Conservation (phyloP, 2,329 filamentous ascomycete species). For the Ascochyta lentis region DNA sequence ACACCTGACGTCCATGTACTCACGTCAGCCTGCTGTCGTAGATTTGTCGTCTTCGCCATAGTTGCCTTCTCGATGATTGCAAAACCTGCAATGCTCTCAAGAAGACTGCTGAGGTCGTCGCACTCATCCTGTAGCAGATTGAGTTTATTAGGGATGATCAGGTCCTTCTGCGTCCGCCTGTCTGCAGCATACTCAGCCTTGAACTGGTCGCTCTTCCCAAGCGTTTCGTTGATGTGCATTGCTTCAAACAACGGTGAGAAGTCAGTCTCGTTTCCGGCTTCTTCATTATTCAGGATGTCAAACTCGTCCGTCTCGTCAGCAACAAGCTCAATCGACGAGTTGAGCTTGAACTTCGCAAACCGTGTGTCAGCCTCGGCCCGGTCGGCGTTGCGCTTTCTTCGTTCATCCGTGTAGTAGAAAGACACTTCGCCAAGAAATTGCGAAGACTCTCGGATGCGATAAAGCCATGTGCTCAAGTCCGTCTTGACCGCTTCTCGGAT, state of each 20-base stretch:
- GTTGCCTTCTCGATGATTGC: conserved; percentile 96
- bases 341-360: conserved; percentile 84
- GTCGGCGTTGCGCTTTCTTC: conserved; percentile 82
- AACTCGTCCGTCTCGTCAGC: conserved; percentile 96
- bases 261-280: conserved; percentile 81
- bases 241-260: conserved; percentile 95
- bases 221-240: conserved; percentile 92
- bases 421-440: conserved; percentile 96
- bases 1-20: conserved; percentile 31
- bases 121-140: conserved; percentile 83
- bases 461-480: conserved; percentile 96
- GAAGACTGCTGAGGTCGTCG: conserved; percentile 81
- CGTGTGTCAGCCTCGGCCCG: conserved; percentile 78
- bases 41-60: conserved; percentile 81
- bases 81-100: conserved; percentile 95
- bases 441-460: conserved; percentile 90
- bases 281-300: conserved; percentile 90
- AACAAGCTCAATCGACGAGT: conserved; percentile 93
- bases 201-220: conserved; percentile 92
- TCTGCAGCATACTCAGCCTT: conserved; percentile 90
- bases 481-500: conserved; percentile 98
- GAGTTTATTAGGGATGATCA: conserved; percentile 79
- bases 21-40: conserved; percentile 82
- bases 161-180: conserved; percentile 86
- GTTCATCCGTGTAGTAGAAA: conserved; percentile 92